Conservation (phyloP, 2,329 filamentous ascomycete species). For the Paraphoma chrysanthemicola region DNA sequence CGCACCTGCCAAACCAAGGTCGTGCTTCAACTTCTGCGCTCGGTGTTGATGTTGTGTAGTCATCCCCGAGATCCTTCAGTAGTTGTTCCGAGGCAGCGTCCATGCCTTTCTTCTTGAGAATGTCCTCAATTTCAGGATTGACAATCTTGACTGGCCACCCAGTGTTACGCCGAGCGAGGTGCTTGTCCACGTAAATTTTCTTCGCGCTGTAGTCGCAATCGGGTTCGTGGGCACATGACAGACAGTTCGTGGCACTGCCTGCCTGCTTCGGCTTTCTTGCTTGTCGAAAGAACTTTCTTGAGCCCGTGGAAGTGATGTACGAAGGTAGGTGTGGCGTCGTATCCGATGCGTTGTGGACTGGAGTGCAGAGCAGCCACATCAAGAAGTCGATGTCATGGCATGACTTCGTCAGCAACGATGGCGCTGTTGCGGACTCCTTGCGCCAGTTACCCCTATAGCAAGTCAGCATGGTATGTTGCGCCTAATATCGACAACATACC, state of each 20-base stretch:
- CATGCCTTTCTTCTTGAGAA: constrained; percentile 55
- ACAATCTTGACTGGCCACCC: constrained; percentile 89
- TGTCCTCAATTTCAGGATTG: constrained; percentile 89
- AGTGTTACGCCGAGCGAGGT: constrained; percentile 70
- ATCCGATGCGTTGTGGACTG: constrained; percentile 53
- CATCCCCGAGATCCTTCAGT: constrained; percentile 57
- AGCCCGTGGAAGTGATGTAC: constrained; percentile 76
- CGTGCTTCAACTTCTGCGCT: constrained; percentile 56
- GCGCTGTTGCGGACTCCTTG: constrained; percentile 76
- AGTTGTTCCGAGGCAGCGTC: constrained; percentile 61
- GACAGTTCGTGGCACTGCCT: constrained; percentile 82
- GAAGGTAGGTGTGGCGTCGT: constrained; percentile 73
- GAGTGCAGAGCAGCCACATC: constrained; percentile 87
- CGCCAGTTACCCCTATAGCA: constrained; percentile 82
- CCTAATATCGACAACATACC: constrained; percentile 47
- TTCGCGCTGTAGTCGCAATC: constrained; percentile 86
- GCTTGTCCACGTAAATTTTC: constrained; percentile 77
- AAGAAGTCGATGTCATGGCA: constrained; percentile 96
- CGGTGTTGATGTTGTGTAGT: constrained; percentile 64
- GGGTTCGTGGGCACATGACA: constrained; percentile 76
- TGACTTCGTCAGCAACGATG: constrained; percentile 88
- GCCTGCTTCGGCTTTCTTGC: constrained; percentile 78
- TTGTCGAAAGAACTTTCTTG: constrained; percentile 78
- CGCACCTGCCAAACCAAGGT: constrained; percentile 89
- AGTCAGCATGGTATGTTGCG: constrained; percentile 1